These are phyloP conservation scores for Lycium ferocissimum DNA, from an alignment of 257 asterid genomes.

Conservation along the genomic window DNA sequence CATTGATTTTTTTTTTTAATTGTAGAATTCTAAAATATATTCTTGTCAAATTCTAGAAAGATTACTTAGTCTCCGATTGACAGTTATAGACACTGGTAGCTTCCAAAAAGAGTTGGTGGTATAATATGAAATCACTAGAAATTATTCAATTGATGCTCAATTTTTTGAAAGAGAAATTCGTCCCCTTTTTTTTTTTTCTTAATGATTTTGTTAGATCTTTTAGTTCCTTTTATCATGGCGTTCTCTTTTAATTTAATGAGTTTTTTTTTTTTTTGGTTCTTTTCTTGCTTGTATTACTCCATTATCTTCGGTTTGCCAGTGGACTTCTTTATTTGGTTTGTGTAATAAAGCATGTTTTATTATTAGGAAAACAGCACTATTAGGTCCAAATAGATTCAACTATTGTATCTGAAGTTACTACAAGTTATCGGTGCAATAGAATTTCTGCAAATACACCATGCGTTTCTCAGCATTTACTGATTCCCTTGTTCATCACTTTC, in stretches of 20 bases:
- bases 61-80: neutral
- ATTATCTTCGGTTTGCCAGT: neutral
- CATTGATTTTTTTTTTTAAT: neutral
- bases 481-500: constrained; percentile 14
- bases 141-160: neutral
- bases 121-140: neutral
- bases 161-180: neutral
- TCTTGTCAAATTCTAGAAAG: neutral
- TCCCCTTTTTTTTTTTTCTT: constrained; percentile 10
- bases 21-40: neutral
- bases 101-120: neutral
- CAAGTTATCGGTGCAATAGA: constrained; percentile 9
- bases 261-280: neutral
- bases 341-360: neutral
- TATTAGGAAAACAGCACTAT: neutral
- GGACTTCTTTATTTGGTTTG: constrained; percentile 15
- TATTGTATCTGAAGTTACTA: neutral
- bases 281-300: neutral
- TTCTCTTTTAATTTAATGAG: neutral
- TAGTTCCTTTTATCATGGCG: constrained; percentile 9
- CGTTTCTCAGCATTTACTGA: constrained; percentile 27
- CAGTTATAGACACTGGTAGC: neutral
- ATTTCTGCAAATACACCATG: neutral
- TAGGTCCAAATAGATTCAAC: constrained; percentile 1
- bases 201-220: neutral